phyloP scores from a whole-genome alignment of 371 early-diverging fungal genomes.

The Mucor piriformis region DNA sequence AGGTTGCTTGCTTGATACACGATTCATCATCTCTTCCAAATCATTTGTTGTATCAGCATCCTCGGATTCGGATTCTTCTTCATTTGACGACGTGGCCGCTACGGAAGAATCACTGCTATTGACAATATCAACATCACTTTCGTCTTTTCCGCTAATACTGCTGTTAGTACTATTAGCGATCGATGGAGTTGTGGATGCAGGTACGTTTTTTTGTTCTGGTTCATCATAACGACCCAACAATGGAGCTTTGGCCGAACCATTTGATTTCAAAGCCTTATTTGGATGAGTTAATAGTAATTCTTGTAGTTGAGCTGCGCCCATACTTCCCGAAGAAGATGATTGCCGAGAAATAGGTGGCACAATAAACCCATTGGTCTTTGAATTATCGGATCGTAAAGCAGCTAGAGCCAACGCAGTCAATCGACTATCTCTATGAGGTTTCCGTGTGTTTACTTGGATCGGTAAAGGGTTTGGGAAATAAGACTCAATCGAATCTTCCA shows the following conservation, averaged over 20 bases:
- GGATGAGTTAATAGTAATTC: conserved; percentile 38
- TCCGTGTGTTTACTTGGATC: conserved; percentile 42
- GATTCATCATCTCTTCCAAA: conserved; percentile 40
- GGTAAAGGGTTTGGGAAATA: conserved; percentile 79
- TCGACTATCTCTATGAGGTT: conserved; percentile 26
- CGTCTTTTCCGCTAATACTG: conserved; percentile 15
- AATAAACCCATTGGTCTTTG: conserved; percentile 16
- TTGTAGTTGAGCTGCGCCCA: conserved; percentile 37
- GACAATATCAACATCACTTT: conserved; percentile 32
- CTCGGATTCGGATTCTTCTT: conserved; percentile 8
- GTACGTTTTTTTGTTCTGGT: not conserved
- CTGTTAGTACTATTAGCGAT: not conserved
- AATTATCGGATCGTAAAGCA: conserved; percentile 14
- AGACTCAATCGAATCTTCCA: conserved; percentile 72
- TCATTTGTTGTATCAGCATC: conserved; percentile 6
- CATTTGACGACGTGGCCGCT: conserved; percentile 7
- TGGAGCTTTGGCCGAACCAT: conserved; percentile 9
- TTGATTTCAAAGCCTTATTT: conserved; percentile 38
- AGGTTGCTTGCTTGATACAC: conserved; percentile 27
- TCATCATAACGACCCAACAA: conserved; percentile 9
- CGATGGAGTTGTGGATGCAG: not conserved
- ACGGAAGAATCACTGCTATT: conserved; percentile 23
- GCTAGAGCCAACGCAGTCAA: conserved; percentile 27
- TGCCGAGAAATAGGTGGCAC: conserved; percentile 30
- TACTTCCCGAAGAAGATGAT: conserved; percentile 18